phyloP scores from a whole-genome alignment of 73 alveolate species.

The Symbiodinium natans region DNA sequence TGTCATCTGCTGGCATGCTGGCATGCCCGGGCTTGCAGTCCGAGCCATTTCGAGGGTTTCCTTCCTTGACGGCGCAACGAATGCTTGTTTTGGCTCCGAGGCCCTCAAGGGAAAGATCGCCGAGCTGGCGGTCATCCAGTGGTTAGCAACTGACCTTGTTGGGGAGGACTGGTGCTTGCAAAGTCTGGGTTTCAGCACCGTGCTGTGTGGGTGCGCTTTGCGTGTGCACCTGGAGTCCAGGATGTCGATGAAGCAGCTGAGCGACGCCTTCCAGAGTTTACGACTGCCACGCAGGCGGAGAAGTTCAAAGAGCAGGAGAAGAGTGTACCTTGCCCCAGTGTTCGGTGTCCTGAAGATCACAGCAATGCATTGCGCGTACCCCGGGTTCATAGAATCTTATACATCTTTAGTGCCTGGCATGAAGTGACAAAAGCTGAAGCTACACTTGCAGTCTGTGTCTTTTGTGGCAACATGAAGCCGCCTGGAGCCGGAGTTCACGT shows the following conservation, averaged over 20 bases:
- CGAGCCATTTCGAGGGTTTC: too few species aligned
- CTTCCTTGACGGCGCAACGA: too few species aligned
- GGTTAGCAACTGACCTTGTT: constrained; percentile 48
- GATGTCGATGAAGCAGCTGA: constrained; percentile 59
- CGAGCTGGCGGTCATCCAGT: constrained; percentile 37
- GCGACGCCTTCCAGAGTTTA: constrained; percentile 81
- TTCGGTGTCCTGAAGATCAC: not conserved
- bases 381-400: too few species aligned
- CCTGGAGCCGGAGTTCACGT: too few species aligned
- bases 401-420: too few species aligned
- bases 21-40: too few species aligned
- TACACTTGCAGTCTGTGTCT: too few species aligned
- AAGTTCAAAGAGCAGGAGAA: constrained; percentile 89
- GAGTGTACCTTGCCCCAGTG: not conserved
- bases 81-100: not conserved
- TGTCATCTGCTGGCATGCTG: too few species aligned
- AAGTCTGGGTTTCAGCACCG: not conserved
- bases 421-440: too few species aligned
- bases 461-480: too few species aligned
- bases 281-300: constrained; percentile 88
- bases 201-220: not conserved
- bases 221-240: not conserved
- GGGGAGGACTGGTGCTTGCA: constrained; percentile 22
- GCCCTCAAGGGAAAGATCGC: not conserved
- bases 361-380: too few species aligned